Evolutionary conservation across 1,284 basidiomycete genomes (phyloP).

Genomic region (Leccinum griseonigrum): DNA sequence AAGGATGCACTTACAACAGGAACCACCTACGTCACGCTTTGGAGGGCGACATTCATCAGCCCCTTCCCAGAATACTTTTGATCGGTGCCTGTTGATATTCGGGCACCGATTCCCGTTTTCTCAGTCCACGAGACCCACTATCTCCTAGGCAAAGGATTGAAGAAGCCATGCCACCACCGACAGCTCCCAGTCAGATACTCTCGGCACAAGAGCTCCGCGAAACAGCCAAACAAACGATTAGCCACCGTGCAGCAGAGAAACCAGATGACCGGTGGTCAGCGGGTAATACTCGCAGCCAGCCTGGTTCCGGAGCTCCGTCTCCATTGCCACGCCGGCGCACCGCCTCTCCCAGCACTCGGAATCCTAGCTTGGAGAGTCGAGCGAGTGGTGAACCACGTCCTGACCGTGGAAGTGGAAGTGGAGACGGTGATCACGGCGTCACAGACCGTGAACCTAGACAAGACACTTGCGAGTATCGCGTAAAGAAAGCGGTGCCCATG

Average conservation of each 20-base stretch:
- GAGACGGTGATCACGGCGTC: slow-evolving; percentile 42
- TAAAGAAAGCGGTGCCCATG: slow-evolving; percentile 45
- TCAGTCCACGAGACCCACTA: slow-evolving; percentile 39
- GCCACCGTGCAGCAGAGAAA: slow-evolving; percentile 33
- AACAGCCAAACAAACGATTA: slow-evolving; percentile 66
- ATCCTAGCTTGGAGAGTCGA: slow-evolving; percentile 69
- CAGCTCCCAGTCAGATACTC: slow-evolving; percentile 72
- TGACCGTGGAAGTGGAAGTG: slow-evolving; percentile 40
- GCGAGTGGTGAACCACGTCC: slow-evolving; percentile 63
- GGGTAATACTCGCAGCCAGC: slow-evolving; percentile 42
- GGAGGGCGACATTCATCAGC: slow-evolving; percentile 20
- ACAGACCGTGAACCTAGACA: slow-evolving; percentile 44
- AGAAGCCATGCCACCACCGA: slow-evolving; percentile 68
- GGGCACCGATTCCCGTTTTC: slow-evolving; percentile 15
- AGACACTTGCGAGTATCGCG: slow-evolving; percentile 40
- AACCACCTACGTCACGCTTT: slow-evolving; percentile 22
- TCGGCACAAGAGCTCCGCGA: slow-evolving; percentile 80
- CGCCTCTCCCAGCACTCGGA: slow-evolving; percentile 63
- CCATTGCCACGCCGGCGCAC: slow-evolving; percentile 56
- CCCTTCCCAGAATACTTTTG: slow-evolving; percentile 14
- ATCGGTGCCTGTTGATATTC: slow-evolving; percentile 17
- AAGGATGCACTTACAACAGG: slow-evolving; percentile 18
- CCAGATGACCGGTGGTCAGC: slow-evolving; percentile 40
- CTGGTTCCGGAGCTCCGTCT: slow-evolving; percentile 51
- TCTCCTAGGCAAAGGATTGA: slow-evolving; percentile 38